These are phyloP conservation scores for Oxalis stricta DNA, from an alignment of 441 rosid species.

Conservation along the genomic window DNA sequence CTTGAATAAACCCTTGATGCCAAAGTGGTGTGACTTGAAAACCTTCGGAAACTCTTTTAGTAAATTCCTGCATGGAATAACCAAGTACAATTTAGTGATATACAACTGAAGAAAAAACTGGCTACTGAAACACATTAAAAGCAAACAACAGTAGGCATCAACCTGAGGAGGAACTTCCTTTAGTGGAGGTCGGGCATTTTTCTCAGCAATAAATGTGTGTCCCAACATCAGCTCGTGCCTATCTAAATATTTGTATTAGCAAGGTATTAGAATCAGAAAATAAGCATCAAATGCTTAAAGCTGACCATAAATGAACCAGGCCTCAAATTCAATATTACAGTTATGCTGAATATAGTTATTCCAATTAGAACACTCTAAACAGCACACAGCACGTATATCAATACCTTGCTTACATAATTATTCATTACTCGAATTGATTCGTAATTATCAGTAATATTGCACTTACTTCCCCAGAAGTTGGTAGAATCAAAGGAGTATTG, in stretches of 20 bases:
- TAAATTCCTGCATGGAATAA: slow-evolving; percentile 46
- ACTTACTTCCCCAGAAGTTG: slow-evolving; percentile 87
- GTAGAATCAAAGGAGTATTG: slow-evolving; percentile 52
- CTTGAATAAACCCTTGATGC: slow-evolving; percentile 87
- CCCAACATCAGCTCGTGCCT: slow-evolving; percentile 81
- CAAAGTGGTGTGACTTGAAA: slow-evolving; percentile 90
- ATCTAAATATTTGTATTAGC: slow-evolving; percentile 38
- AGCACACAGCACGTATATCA: too few species aligned
- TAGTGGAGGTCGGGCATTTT: slow-evolving; percentile 43
- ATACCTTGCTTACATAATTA: too few species aligned
- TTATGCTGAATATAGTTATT: too few species aligned
- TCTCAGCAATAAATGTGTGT: slow-evolving; percentile 50
- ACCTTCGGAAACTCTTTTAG: slow-evolving; percentile 59
- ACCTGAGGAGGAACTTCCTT: slow-evolving; percentile 88
- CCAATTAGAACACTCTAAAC: too few species aligned
- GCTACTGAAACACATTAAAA: neutral
- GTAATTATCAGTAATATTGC: too few species aligned
- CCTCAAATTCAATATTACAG: too few species aligned
- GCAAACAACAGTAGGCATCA: neutral
- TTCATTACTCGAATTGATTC: too few species aligned
- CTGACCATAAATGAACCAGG: too few species aligned
- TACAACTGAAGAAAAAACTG: neutral
- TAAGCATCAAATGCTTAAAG: too few species aligned
- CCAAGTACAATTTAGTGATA: neutral
- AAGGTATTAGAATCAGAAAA: slow-evolving; percentile 11